A percentile compares a stretch with the other conserved stretches of the same genome.
These are phyloP conservation scores for Naematelia aurantialba DNA, from an alignment of 768 basidiomycete species.

Conservation along the genomic window DNA sequence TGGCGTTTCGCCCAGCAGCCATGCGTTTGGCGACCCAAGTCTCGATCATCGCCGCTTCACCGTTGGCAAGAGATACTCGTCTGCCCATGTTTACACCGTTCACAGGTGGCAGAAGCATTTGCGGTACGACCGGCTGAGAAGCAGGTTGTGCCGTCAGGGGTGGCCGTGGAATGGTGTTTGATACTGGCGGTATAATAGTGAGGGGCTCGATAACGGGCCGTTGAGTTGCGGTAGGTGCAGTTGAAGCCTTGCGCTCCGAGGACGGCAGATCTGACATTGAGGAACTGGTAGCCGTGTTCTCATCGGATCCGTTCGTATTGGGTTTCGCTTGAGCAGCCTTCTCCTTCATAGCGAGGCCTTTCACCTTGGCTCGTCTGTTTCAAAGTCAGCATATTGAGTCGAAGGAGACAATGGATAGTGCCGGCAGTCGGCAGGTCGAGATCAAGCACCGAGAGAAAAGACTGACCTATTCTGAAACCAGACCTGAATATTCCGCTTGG, in stretches of 20 bases:
- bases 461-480: constrained; percentile 53
- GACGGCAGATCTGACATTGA: not conserved
- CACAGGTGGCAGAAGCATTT: constrained; percentile 18
- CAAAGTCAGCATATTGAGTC: not conserved
- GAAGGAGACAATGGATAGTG: not conserved
- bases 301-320: not conserved
- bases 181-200: not conserved
- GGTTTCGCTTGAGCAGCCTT: constrained; percentile 19
- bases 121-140: not conserved
- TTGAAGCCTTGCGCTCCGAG: not conserved
- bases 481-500: constrained; percentile 90
- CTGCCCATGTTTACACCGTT: constrained; percentile 24
- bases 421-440: too few relatives aligned
- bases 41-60: constrained; percentile 36
- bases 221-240: not conserved
- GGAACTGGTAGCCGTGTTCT: not conserved
- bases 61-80: constrained; percentile 36
- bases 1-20: constrained; percentile 12
- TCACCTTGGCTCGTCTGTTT: constrained; percentile 38
- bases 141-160: not conserved
- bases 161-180: not conserved
- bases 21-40: constrained; percentile 31
- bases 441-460: not conserved
- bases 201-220: not conserved
- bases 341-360: constrained; percentile 31